Conservation (phyloP, 495 filamentous ascomycete genomes). For the Daldinia decipiens region DNA sequence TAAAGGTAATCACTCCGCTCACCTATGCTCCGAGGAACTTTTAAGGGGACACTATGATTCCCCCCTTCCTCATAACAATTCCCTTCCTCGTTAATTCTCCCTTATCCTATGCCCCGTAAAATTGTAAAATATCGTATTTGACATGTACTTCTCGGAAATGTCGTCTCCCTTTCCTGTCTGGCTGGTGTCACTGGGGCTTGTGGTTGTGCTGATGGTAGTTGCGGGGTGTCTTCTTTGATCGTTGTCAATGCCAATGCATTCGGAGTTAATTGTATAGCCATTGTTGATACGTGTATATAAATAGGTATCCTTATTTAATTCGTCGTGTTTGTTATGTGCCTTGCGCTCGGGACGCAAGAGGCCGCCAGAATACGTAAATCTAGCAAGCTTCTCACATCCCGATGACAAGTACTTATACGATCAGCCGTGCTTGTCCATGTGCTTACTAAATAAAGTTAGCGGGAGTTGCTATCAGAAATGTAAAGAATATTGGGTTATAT, state of each 20-base stretch:
- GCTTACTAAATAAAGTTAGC: constrained; percentile 68
- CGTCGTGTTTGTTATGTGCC: constrained; percentile 86
- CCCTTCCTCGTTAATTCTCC: too few species aligned
- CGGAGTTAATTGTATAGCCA: too few species aligned
- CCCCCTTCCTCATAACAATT: too few species aligned
- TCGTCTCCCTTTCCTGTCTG: too few species aligned
- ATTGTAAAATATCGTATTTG: too few species aligned
- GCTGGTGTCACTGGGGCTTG: too few species aligned
- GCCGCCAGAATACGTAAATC: constrained; percentile 93
- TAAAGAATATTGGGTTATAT: constrained; percentile 26
- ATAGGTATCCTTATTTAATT: constrained; percentile 60
- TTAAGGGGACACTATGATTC: too few species aligned
- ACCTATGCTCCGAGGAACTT: not conserved
- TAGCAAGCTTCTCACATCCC: constrained; percentile 84
- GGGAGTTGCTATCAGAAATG: not conserved
- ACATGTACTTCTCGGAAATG: too few species aligned
- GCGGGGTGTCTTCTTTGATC: too few species aligned
- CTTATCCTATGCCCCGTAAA: too few species aligned
- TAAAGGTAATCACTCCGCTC: not conserved
- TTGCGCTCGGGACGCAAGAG: constrained; percentile 88
- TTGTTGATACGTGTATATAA: not conserved
- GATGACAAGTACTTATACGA: constrained; percentile 83
- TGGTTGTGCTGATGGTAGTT: too few species aligned
- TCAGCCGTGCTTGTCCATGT: constrained; percentile 94
- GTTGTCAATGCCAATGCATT: too few species aligned